These are phyloP conservation scores for Vararia minispora DNA, from an alignment of 768 basidiomycete genomes.

Conservation along the genomic window DNA sequence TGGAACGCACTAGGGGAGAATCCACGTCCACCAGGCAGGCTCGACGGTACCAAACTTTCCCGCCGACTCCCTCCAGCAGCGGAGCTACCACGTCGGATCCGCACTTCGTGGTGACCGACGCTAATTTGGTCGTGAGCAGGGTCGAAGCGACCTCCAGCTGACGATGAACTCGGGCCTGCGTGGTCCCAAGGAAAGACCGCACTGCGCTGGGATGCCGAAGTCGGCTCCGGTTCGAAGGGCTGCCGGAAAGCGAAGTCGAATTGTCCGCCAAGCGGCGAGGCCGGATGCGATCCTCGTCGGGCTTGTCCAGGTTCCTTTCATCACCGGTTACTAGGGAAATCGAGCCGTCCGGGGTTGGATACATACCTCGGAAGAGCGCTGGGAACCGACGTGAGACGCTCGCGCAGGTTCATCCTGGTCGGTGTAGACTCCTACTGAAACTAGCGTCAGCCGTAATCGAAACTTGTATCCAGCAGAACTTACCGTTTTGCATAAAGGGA, in stretches of 20 bases:
- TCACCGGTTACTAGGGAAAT: not conserved
- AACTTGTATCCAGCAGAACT: too few relatives aligned
- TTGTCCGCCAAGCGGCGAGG: conserved; percentile 37
- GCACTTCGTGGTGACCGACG: conserved; percentile 41
- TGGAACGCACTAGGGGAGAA: conserved; percentile 41
- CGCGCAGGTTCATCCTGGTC: conserved; percentile 2
- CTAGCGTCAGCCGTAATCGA: not conserved
- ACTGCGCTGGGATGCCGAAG: conserved; percentile 53
- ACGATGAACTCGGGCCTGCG: conserved; percentile 54
- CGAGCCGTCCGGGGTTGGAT: not conserved
- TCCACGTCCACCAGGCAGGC: conserved; percentile 25
- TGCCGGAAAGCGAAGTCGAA: conserved; percentile 33
- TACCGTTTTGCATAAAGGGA: conserved; percentile 5
- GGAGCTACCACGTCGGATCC: conserved; percentile 43
- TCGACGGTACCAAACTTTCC: conserved; percentile 37
- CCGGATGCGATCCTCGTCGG: conserved; percentile 55
- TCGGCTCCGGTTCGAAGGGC: conserved; percentile 23
- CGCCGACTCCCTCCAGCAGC: conserved; percentile 31
- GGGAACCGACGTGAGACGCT: conserved; percentile 15
- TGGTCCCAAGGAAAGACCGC: conserved; percentile 81
- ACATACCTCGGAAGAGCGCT: conserved; percentile 52
- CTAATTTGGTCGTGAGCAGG: conserved; percentile 31
- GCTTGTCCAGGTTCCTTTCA: conserved; percentile 77
- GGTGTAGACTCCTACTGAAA: conserved; percentile 1
- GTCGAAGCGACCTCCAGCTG: conserved; percentile 25